Evolutionary conservation across 164 flowering plant genomes (phyloP), one percentile per base, ranked within the genome.

Genomic region (Vitis amurensis): DNA sequence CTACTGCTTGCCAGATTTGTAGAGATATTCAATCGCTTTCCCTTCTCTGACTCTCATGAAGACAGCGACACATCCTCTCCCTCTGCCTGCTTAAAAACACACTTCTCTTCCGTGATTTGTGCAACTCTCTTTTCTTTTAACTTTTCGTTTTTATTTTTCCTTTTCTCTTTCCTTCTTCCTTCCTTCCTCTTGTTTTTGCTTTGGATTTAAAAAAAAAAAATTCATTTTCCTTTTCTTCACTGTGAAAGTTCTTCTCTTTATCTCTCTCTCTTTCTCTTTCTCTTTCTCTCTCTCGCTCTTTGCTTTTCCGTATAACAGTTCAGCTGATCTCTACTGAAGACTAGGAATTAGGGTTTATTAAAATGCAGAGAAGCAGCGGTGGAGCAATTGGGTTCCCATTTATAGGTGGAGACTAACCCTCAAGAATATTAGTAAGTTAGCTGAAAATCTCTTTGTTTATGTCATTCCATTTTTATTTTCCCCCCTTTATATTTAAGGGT

Each of bases 21-120:
- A 64, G 78, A 78, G 71, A 75, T 78, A 64, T 73, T 59, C 57
- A 78, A 78, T 79, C 80, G 80, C 75, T 77, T 76, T 79, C 77
- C 64, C 68, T 67, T 74, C 75, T 62, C 84, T 81, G 83, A 83
- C 75, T 83, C 84, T 68, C 80, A 81, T 66, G 81, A 75, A 49
- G 87, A 83, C 65, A 83, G 74, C 58, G 87, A 83, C 87, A 61
- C 66, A 29, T 77, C 81, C 64, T 72, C 74, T 52, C 55, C 66
- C 68, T 51, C 63, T 30, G 19, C 29, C 27, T 64, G 1, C 50
- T 44, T 68, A 16, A 3, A 68, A 48, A n/a, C 50, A 50, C 8
- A 10, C 55, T 66, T 69, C 69, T 67, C 76, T 68, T 79, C 82
- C 84, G 74, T 73, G 73, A 77, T 79, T 78, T 78, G n/a, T 74